These are phyloP conservation scores for Vitellaria paradoxa DNA, from an alignment of 179 eudicot genomes.

Conservation along the genomic window DNA sequence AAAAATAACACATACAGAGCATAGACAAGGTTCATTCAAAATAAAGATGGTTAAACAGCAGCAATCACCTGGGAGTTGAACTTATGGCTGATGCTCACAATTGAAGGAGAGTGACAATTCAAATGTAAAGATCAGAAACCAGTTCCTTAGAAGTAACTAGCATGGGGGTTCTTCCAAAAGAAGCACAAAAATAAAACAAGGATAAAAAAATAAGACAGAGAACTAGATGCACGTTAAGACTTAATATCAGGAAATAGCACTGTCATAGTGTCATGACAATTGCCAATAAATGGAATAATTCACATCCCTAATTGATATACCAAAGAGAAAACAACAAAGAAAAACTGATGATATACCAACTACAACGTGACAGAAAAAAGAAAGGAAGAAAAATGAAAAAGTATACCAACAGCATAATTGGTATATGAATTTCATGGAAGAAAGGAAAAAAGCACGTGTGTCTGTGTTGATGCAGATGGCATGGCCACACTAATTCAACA, in stretches of 20 bases:
- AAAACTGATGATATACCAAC: background rate
- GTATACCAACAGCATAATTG: background rate
- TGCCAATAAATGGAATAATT: background rate
- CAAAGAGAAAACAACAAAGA: constrained; percentile 8
- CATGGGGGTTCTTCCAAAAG: background rate
- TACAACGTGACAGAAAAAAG: background rate
- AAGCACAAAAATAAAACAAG: background rate
- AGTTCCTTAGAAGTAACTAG: background rate
- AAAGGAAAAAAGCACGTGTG: background rate
- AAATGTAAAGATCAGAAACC: background rate
- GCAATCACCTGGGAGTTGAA: background rate
- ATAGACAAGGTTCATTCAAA: background rate
- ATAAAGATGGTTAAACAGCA: background rate
- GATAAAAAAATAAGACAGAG: background rate
- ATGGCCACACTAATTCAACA: background rate
- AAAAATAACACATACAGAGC: background rate
- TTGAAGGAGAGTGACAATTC: background rate
- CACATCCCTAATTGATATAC: background rate
- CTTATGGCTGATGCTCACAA: background rate
- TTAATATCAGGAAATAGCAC: background rate
- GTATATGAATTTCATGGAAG: background rate
- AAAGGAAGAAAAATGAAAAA: background rate
- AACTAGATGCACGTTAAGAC: background rate
- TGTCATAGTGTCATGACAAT: background rate
- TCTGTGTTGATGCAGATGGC: background rate